A percentile compares a stretch with the other conserved stretches of the same genome.
These are phyloP conservation scores for Heterobasidion annosum DNA, from an alignment of 1,284 basidiomycete genomes.

Conservation along the genomic window DNA sequence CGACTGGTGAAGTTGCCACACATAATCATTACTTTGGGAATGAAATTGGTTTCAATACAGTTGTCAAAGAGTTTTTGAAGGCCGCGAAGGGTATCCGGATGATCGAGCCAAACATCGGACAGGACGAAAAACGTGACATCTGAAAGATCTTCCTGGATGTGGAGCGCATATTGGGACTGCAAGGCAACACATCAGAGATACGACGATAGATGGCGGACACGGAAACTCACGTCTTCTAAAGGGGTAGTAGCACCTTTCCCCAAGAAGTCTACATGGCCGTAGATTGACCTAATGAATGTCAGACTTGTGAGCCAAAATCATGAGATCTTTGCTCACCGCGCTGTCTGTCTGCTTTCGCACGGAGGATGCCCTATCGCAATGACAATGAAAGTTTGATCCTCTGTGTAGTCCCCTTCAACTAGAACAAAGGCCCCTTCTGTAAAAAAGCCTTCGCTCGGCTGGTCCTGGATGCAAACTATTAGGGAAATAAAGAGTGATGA, in stretches of 20 bases:
- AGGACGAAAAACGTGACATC: conserved; percentile 90
- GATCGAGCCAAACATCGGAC: conserved; percentile 94
- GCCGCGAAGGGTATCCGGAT: conserved; percentile 73
- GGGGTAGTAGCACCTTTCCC: conserved; percentile 88
- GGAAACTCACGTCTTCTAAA: conserved; percentile 75
- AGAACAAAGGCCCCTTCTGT: conserved; percentile 95
- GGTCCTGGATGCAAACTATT: conserved; percentile 45
- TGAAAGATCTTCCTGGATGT: conserved; percentile 57
- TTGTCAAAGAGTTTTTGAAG: conserved; percentile 85
- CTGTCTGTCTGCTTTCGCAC: conserved; percentile 77
- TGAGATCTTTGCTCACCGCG: conserved; percentile 46
- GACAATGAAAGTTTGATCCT: conserved; percentile 82
- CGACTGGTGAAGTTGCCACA: conserved; percentile 93
- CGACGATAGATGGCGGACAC: not conserved
- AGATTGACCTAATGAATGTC: conserved; percentile 56
- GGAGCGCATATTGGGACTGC: conserved; percentile 50
- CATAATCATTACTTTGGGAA: conserved; percentile 81
- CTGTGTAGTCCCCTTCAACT: conserved; percentile 94
- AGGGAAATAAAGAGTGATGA: not conserved
- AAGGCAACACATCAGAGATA: not conserved
- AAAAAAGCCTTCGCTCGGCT: conserved; percentile 92
- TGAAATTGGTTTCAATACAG: conserved; percentile 82
- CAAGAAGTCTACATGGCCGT: conserved; percentile 92
- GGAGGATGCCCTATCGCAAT: conserved; percentile 97
- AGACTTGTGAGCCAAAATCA: not conserved